Evolutionary conservation across 129 eudicot species (phyloP).

Genomic region (Flaveria bidentis): DNA sequence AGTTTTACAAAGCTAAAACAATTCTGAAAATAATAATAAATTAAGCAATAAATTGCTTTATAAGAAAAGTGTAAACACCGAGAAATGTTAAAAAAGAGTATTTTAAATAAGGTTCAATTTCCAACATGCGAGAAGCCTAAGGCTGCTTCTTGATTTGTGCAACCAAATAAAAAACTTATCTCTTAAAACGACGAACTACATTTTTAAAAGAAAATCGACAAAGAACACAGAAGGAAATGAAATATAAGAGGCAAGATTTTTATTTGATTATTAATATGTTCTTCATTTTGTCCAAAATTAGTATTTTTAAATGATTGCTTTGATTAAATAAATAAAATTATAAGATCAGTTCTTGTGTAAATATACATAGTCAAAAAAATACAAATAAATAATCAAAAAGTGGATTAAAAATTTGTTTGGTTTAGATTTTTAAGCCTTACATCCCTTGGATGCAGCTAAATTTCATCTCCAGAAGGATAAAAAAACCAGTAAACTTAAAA

Average conservation of each 20-base stretch:
- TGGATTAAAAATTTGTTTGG: neutral
- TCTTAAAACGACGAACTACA: neutral
- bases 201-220: neutral
- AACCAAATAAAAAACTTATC: conserved; percentile 9
- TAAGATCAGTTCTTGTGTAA: neutral
- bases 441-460: no score
- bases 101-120: conserved; percentile 38
- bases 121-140: conserved; percentile 29
- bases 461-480: neutral
- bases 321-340: neutral
- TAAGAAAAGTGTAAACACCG: conserved; percentile 10
- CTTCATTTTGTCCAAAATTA: neutral
- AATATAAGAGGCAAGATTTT: neutral
- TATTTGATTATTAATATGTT: neutral
- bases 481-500: neutral
- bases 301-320: neutral
- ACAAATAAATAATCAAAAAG: neutral
- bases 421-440: neutral
- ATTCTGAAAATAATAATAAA: neutral
- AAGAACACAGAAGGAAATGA: neutral
- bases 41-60: neutral
- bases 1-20: no score
- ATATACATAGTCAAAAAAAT: neutral
- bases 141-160: conserved; percentile 32
- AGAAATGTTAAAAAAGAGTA: neutral